Base-by-base conservation (phyloP, 164 flowering plant genomes). In the Buxus sempervirens region DNA sequence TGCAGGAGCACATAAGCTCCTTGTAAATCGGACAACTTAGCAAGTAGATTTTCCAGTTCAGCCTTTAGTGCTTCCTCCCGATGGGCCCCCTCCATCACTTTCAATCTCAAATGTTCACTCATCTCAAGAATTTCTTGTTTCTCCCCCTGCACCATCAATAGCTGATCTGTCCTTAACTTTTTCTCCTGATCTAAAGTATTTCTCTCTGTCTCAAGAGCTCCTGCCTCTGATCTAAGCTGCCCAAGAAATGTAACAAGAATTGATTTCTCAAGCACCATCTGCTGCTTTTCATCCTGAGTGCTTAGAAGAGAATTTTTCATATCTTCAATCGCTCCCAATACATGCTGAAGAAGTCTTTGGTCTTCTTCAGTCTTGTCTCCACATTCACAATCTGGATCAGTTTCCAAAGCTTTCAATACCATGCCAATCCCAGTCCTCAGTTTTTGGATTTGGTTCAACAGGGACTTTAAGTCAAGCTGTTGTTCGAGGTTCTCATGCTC, bases 401-500 rank as follows among this genome's bases (percentile, higher is more conserved):
- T 64, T 54, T 82, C 85, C 70, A 95, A 82, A 60, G 89, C 80
- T 68, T 67, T 72, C 62, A 83, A 79, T 20, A 92, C 75, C 66
- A 71, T 83, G 76, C 69, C 65, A 63, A 89, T 81, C 59, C 84
- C 86, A n/a, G 54, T 59, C 67, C 85, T 82, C 59, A 87, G 79
- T 69, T 63, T 81, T 57, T 75, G 83, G 60, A 89, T 80, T 78
- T 89, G 84, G 73, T 83, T 87, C 12, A 81, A 61, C 69, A 90
- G 70, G 56, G 86, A 78, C 23, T 87, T 84, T n/a, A 80, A 71
- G 76, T 89, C 88, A 19, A 80, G 81, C 72, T 89, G 86, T 54
- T 88, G 88, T 73, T 81, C 85, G 32, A 87, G 82, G 65, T 81
- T 88, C 75, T 90, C 90, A 73, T 67, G 58, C 77, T 88, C 90